Evolutionary conservation across 2,329 filamentous ascomycete genomes (phyloP), one percentile per base, ranked within the genome.

Genomic region (Ceratocystis harringtonii): DNA sequence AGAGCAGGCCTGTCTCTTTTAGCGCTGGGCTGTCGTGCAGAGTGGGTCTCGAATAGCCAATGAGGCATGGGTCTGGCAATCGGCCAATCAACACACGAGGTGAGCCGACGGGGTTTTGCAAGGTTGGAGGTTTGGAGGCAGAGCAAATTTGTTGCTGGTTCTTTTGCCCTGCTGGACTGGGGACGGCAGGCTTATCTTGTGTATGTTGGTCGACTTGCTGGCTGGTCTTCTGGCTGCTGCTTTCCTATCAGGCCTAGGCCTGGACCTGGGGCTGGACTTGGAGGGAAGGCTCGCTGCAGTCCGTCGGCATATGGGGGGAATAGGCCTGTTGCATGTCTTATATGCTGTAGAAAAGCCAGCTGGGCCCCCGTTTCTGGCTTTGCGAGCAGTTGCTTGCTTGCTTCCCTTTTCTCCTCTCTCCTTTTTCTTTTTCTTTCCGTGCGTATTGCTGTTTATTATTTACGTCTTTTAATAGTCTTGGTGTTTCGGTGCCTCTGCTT

Each of bases 21-120:
- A 66, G 65, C 65, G 65, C 65, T 55, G 41, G 52, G 17, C 55
- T 48, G 65, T 66, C 61, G 65, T 66, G 61, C 61, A 66, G 64
- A 66, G 65, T 66, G 65, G 65, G 32, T n/a, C 52, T 30, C 52
- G 65, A 58, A 58, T 64, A 55, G 65, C 65, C 44, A 63, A 55
- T 25, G 58, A 43, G 30, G 19, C 6, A 52, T 66, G 50, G 61
- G 64, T 52, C 64, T n/a, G 17, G 2, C 1, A 10, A 8, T 5
- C 25, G 36, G 28, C 65, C 65, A 66, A 66, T 66, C 61, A 66
- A 7, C 43, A 25, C 2, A 6, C 10, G 52, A 17, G 19, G 30
- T 22, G 22, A 28, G 52, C 22, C 52, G 52, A 57, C 25, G 25
- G 10, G 6, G 22, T 4, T 17, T 19, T 15, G 44, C 44, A 19